Conservation (phyloP, 176 grass and related monocot genomes). For the Pontederia paniculata region DNA sequence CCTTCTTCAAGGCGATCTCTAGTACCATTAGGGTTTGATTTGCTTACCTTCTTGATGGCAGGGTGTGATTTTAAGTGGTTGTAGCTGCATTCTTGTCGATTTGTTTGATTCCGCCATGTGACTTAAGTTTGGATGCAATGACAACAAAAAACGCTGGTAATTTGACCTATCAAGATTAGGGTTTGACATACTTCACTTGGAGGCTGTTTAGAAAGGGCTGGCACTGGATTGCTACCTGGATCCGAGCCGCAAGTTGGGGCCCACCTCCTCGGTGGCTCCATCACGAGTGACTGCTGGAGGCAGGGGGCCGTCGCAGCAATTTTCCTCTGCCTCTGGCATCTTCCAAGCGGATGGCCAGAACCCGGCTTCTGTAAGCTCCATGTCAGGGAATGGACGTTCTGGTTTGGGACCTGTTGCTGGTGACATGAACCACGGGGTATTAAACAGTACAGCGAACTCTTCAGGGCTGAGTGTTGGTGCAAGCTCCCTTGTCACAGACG, state of each 20-base stretch:
- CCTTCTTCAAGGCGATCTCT: background rate
- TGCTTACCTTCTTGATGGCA: background rate
- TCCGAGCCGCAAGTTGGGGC: background rate
- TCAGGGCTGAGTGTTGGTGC: conserved; percentile 80
- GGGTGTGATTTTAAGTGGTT: no score
- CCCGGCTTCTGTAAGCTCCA: conserved; percentile 24
- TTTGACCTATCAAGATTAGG: background rate
- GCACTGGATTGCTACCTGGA: conserved; percentile 9
- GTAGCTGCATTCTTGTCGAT: no score
- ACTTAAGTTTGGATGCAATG: background rate
- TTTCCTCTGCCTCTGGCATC: conserved; percentile 6
- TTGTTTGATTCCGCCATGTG: no score
- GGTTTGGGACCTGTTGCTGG: conserved; percentile 36
- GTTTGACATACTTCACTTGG: background rate
- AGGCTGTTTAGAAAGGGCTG: background rate
- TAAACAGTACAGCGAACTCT: conserved; percentile 54
- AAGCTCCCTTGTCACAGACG: conserved; percentile 82
- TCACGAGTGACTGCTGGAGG: background rate
- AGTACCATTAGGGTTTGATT: background rate
- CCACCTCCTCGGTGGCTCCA: background rate
- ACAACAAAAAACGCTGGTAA: background rate
- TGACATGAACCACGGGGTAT: conserved; percentile 46
- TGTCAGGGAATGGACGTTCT: conserved; percentile 41
- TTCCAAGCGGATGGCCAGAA: conserved; percentile 33
- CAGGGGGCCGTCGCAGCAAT: background rate